These are phyloP conservation scores for Obelidium mucronatum DNA, from an alignment of 192 early-diverging fungal genomes.

Conservation along the genomic window DNA sequence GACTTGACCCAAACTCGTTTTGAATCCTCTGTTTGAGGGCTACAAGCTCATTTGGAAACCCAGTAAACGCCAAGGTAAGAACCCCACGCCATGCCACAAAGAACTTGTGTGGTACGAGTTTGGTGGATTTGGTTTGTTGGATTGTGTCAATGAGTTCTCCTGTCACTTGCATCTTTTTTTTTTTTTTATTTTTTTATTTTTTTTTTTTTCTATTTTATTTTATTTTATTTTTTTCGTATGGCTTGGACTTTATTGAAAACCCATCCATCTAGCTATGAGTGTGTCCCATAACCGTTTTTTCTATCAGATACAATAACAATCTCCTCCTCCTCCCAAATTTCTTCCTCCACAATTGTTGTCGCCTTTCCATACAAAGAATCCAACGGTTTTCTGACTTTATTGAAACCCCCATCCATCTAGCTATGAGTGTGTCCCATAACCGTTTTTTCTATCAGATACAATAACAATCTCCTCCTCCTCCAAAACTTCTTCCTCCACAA, in stretches of 20 bases:
- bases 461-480: background rate
- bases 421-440: background rate
- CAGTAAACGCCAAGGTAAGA: constrained; percentile 23
- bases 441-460: background rate
- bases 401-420: background rate
- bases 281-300: background rate
- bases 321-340: background rate
- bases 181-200: background rate
- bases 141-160: background rate
- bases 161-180: background rate
- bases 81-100: constrained; percentile 36
- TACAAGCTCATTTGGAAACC: constrained; percentile 23
- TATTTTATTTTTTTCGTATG: background rate
- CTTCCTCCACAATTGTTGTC: background rate
- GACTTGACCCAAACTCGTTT: background rate
- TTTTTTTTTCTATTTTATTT: background rate
- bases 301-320: background rate
- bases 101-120: constrained; percentile 16
- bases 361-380: too few relatives aligned
- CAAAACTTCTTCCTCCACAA: background rate
- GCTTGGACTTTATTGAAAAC: too few relatives aligned
- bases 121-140: background rate
- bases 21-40: constrained; percentile 14
- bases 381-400: too few relatives aligned
- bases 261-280: background rate